phyloP scores from a whole-genome alignment of 805 yeast genomes.

The Starmera pachycereana region DNA sequence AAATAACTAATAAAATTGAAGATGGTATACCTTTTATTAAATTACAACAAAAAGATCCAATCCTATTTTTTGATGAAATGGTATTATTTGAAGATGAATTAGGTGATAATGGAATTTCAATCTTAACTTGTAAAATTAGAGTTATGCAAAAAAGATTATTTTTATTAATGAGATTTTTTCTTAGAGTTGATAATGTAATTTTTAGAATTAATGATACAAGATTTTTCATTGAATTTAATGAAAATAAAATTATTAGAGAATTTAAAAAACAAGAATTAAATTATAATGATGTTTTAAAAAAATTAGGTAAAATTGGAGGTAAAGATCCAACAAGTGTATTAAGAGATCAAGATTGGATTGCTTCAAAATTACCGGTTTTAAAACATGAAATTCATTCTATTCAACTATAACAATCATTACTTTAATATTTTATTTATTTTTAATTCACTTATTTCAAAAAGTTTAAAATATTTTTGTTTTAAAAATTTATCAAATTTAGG shows the following conservation, averaged over 20 bases:
- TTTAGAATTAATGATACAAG: constrained; percentile 81
- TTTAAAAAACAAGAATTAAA: constrained; percentile 58
- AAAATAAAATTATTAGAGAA: constrained; percentile 60
- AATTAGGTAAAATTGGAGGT: constrained; percentile 34
- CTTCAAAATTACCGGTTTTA: constrained; percentile 44
- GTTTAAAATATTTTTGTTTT: constrained; percentile 17
- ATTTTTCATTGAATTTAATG: constrained; percentile 65
- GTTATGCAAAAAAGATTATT: constrained; percentile 81
- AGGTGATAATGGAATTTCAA: constrained; percentile 90
- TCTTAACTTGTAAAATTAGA: constrained; percentile 67
- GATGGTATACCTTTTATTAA: constrained; percentile 58
- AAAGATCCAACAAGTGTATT: constrained; percentile 62
- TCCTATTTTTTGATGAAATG: constrained; percentile 81
- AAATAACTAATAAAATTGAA: too few relatives aligned
- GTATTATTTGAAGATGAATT: constrained; percentile 88
- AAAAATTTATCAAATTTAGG: constrained; percentile 10
- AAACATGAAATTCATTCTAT: constrained; percentile 10
- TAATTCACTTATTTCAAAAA: constrained; percentile 28
- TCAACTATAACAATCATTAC: too few relatives aligned
- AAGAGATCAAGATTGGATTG: constrained; percentile 84
- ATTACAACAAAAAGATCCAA: constrained; percentile 69
- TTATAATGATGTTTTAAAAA: constrained; percentile 34
- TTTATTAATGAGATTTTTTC: constrained; percentile 63
- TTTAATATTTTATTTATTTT: too few relatives aligned
- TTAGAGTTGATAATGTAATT: constrained; percentile 85